These are phyloP conservation scores for Fusarium bactridioides DNA, from an alignment of 2,329 filamentous ascomycete species.

Conservation along the genomic window DNA sequence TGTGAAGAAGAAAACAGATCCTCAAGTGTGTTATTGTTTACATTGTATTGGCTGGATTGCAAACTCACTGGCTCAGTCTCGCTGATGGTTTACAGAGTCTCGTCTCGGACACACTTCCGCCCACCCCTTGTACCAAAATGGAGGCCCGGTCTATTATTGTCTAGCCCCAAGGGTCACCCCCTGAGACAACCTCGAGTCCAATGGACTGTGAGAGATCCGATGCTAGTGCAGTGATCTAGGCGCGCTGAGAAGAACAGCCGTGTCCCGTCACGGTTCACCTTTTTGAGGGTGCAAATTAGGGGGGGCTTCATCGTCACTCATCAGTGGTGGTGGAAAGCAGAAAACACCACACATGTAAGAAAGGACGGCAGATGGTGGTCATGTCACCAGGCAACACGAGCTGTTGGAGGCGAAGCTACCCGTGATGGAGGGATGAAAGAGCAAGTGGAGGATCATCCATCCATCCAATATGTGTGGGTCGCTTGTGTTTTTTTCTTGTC, in stretches of 20 bases:
- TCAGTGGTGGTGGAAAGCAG: constrained; percentile 2
- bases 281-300: not conserved
- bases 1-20: not conserved
- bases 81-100: constrained; percentile 1
- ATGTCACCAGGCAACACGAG: constrained; percentile 36
- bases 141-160: constrained; percentile 32
- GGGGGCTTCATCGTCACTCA: not conserved
- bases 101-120: constrained; percentile 34
- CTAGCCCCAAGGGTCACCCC: constrained; percentile 35
- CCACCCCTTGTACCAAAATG: constrained; percentile 20
- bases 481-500: not conserved
- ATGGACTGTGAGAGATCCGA: constrained; percentile 31
- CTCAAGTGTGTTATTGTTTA: constrained; percentile 21
- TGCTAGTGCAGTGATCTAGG: constrained; percentile 33
- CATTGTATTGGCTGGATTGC: constrained; percentile 13
- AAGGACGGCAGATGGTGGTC: constrained; percentile 13
- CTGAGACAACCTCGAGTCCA: constrained; percentile 39
- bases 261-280: constrained; percentile 5
- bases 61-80: not conserved
- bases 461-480: constrained; percentile 16
- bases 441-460: constrained; percentile 18
- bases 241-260: constrained; percentile 18
- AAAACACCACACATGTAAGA: not conserved
- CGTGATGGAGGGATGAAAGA: constrained; percentile 24
- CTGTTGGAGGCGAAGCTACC: constrained; percentile 32